Percentiles rank a stretch among this genome's conserved stretches.
Conservation (phyloP, 768 basidiomycete species). For the Amanita polypyramis region DNA sequence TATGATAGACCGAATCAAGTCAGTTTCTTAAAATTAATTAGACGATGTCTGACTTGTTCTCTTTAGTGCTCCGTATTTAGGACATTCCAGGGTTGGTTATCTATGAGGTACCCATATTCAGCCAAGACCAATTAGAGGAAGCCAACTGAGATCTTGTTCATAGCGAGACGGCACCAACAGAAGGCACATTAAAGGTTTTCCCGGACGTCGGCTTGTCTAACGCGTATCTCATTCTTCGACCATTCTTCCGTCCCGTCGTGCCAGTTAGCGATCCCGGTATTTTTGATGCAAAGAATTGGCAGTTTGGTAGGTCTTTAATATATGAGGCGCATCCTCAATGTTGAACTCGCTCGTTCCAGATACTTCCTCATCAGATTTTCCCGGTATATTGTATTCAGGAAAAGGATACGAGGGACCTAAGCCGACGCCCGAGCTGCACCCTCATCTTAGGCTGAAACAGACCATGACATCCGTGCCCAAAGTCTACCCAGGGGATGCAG, state of each 20-base stretch:
- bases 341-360: slow-evolving; percentile 12
- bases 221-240: slow-evolving; percentile 54
- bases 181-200: slow-evolving; percentile 57
- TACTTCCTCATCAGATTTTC: slow-evolving; percentile 30
- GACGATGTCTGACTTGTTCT: background rate
- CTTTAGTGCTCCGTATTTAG: slow-evolving; percentile 36
- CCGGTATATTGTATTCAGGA: slow-evolving; percentile 22
- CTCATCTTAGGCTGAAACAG: slow-evolving; percentile 43
- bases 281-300: too few relatives aligned
- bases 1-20: slow-evolving; percentile 26
- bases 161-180: slow-evolving; percentile 35
- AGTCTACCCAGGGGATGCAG: slow-evolving; percentile 56
- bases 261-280: background rate
- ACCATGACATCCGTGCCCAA: slow-evolving; percentile 50
- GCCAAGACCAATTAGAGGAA: too few relatives aligned
- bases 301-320: too few relatives aligned
- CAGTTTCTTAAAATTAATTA: slow-evolving; percentile 30
- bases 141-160: too few relatives aligned
- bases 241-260: slow-evolving; percentile 44
- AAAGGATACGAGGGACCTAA: too few relatives aligned
- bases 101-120: slow-evolving; percentile 22
- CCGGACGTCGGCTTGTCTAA: slow-evolving; percentile 45
- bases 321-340: too few relatives aligned
- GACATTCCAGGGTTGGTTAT: slow-evolving; percentile 52
- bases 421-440: slow-evolving; percentile 31